phyloP scores from a whole-genome alignment of 805 yeast genomes.

The Candida sonorensis region DNA sequence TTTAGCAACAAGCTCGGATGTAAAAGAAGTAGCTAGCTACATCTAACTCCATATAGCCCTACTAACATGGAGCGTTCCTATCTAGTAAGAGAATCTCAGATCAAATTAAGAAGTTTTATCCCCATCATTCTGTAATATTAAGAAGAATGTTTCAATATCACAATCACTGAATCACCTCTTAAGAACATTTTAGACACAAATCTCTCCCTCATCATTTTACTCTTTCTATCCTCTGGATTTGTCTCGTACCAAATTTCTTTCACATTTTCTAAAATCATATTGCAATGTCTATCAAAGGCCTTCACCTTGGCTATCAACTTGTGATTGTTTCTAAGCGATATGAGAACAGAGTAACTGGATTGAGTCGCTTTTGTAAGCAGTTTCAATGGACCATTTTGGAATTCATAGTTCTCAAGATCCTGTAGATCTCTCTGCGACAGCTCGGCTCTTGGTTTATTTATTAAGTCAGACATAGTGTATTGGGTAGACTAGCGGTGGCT shows the following conservation, averaged over 20 bases:
- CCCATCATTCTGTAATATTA: no score
- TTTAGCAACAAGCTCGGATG: no score
- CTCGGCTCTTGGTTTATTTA: slow-evolving; percentile 72
- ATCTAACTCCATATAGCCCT: no score
- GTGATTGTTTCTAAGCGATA: slow-evolving; percentile 89
- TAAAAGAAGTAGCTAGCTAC: no score
- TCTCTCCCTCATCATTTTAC: slow-evolving; percentile 45
- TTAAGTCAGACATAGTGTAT: slow-evolving; percentile 45
- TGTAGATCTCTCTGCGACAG: slow-evolving; percentile 73
- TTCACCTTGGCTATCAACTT: slow-evolving; percentile 84
- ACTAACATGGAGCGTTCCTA: no score
- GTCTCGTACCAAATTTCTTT: slow-evolving; percentile 59
- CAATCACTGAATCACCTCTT: slow-evolving; percentile 92
- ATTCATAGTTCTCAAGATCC: slow-evolving; percentile 83
- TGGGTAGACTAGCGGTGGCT: no score
- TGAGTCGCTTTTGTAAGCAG: slow-evolving; percentile 78
- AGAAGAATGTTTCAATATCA: slow-evolving; percentile 45
- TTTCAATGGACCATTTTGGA: slow-evolving; percentile 84
- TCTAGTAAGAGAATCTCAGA: no score
- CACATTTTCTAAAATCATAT: slow-evolving; percentile 86
- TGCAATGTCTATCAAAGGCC: slow-evolving; percentile 95
- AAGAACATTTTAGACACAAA: slow-evolving; percentile 85
- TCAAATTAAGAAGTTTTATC: no score
- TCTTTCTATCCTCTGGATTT: slow-evolving; percentile 59
- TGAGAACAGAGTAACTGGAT: slow-evolving; percentile 68